Conservation (phyloP, 768 basidiomycete species). For the Tricholoma hemisulphureum region DNA sequence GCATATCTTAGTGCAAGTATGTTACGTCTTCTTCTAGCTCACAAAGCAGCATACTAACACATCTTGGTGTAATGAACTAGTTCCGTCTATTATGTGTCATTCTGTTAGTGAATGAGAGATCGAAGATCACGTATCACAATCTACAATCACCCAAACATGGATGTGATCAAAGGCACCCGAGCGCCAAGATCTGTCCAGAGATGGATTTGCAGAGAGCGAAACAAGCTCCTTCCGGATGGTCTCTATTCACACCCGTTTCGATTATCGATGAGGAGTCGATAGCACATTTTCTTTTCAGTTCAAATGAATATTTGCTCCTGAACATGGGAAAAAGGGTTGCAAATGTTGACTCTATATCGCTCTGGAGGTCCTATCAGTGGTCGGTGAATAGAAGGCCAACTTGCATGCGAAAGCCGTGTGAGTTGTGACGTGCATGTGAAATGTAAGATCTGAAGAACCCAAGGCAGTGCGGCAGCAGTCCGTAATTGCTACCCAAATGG, state of each 20-base stretch:
- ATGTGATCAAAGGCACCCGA: slow-evolving; percentile 8
- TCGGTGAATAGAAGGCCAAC: neutral
- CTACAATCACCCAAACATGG: neutral
- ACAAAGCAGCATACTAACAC: neutral
- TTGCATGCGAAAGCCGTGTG: neutral
- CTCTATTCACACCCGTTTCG: slow-evolving; percentile 1
- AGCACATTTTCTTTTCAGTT: neutral
- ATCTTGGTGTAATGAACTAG: neutral
- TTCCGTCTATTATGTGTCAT: neutral
- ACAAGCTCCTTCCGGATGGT: neutral
- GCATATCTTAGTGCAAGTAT: neutral
- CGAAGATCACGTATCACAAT: neutral
- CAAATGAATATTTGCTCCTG: neutral
- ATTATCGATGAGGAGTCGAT: slow-evolving; percentile 19
- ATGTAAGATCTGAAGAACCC: neutral
- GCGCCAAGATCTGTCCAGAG: slow-evolving; percentile 6
- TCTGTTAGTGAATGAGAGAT: neutral
- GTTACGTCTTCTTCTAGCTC: neutral
- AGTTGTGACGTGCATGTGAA: neutral
- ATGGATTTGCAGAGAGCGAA: slow-evolving; percentile 5
- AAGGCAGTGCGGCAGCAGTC: no score
- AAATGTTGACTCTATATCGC: neutral
- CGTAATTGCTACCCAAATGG: neutral
- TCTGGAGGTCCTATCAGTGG: neutral
- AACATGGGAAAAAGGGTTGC: neutral